phyloP scores from a whole-genome alignment of 176 grass and related monocot genomes.

The Carex pumila region DNA sequence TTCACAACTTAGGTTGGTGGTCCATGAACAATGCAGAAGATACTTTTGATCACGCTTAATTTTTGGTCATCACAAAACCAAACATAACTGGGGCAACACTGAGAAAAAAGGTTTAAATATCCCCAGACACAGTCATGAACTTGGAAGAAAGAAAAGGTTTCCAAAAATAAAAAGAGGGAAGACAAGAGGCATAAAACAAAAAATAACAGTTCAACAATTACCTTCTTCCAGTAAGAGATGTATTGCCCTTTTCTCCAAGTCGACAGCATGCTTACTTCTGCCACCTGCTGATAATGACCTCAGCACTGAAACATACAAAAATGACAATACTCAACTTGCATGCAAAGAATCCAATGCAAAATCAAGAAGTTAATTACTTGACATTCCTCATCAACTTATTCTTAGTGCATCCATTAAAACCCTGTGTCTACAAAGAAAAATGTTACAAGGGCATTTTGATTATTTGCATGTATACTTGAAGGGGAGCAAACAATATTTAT shows the following conservation, averaged over 20 bases:
- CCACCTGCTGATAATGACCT: constrained; percentile 59
- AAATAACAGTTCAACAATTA: constrained; percentile 25
- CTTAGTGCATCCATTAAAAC: not conserved
- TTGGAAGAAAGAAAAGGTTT: not conserved
- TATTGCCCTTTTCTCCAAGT: constrained; percentile 85
- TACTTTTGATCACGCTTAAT: not conserved
- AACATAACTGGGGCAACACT: not conserved
- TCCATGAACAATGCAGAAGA: not conserved
- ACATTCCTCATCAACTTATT: not conserved
- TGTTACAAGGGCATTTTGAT: not conserved
- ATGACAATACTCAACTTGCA: not conserved
- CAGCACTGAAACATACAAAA: constrained; percentile 47
- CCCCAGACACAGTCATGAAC: not conserved
- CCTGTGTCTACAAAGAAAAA: not conserved
- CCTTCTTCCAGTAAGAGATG: constrained; percentile 90
- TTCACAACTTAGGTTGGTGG: not conserved
- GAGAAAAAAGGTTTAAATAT: not conserved
- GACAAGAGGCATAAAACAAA: not conserved
- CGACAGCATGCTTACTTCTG: constrained; percentile 71
- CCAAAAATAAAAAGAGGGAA: not conserved
- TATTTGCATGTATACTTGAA: not conserved
- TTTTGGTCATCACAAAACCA: constrained; percentile 1
- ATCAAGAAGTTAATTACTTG: constrained; percentile 6
- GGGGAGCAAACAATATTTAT: not conserved
- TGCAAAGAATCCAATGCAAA: constrained; percentile 9